Percentiles rank a stretch among this genome's conserved stretches.
Evolutionary conservation across 2,329 filamentous ascomycete species (phyloP).

Genomic region (Zasmidium angulare): DNA sequence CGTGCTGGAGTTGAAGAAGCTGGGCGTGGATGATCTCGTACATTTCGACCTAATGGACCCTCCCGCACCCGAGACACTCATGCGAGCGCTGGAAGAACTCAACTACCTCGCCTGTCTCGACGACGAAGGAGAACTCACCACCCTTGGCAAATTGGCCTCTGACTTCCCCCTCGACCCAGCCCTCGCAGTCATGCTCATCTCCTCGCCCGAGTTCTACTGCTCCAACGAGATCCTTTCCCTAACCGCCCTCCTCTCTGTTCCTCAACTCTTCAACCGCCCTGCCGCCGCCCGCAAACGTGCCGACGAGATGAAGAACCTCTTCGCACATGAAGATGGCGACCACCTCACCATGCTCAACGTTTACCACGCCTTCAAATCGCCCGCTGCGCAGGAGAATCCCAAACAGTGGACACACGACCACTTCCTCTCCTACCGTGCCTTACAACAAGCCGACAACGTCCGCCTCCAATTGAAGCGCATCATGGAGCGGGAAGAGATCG

Average conservation of each 20-base stretch:
- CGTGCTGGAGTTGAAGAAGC: slow-evolving; percentile 94
- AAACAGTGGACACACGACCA: slow-evolving; percentile 97
- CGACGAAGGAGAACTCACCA: slow-evolving; percentile 90
- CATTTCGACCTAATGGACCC: slow-evolving; percentile 99
- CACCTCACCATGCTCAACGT: slow-evolving; percentile 96
- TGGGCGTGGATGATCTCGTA: slow-evolving; percentile 90
- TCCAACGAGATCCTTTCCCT: slow-evolving; percentile 97
- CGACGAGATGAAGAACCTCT: slow-evolving; percentile 95
- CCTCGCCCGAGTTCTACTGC: slow-evolving; percentile 96
- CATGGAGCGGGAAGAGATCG: slow-evolving; percentile 88
- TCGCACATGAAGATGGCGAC: slow-evolving; percentile 89
- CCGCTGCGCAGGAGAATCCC: slow-evolving; percentile 66
- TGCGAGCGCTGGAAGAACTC: slow-evolving; percentile 94
- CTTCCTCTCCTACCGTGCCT: slow-evolving; percentile 83
- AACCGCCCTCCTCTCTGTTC: slow-evolving; percentile 88
- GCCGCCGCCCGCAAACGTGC: slow-evolving; percentile 82
- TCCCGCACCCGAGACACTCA: slow-evolving; percentile 94
- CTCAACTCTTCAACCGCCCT: slow-evolving; percentile 88
- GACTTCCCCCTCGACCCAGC: slow-evolving; percentile 94
- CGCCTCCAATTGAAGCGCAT: slow-evolving; percentile 88
- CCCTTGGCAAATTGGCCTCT: slow-evolving; percentile 81
- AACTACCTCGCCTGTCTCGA: slow-evolving; percentile 97
- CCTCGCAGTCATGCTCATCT: slow-evolving; percentile 96
- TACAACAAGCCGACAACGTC: slow-evolving; percentile 92
- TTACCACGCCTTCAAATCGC: slow-evolving; percentile 92